Conservation (phyloP, 2,329 filamentous ascomycete genomes). For the Elsinoe fawcettii region DNA sequence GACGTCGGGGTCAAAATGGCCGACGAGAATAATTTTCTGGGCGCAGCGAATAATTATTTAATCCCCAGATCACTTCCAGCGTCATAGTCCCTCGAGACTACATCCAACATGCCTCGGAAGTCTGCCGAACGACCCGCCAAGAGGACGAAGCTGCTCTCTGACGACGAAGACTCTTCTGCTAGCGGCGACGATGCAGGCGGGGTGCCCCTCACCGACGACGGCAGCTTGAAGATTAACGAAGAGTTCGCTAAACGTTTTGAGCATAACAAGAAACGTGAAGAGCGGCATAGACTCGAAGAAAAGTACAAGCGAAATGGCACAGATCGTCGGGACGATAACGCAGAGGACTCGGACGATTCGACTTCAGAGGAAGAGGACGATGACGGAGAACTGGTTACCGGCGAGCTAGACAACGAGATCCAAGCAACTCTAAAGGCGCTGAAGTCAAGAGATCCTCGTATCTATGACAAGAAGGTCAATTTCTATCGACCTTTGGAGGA, state of each 20-base stretch:
- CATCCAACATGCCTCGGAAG: slow-evolving; percentile 1
- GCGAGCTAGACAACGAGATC: slow-evolving; percentile 78
- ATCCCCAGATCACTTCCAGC: background rate
- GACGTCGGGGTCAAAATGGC: background rate
- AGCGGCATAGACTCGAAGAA: slow-evolving; percentile 73
- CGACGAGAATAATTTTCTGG: background rate
- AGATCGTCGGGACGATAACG: slow-evolving; percentile 36
- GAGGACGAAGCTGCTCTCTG: slow-evolving; percentile 28
- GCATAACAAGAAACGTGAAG: slow-evolving; percentile 94
- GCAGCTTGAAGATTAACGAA: slow-evolving; percentile 69
- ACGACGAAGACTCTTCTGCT: slow-evolving; percentile 20
- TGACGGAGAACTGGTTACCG: slow-evolving; percentile 76
- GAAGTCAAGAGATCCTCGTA: slow-evolving; percentile 77
- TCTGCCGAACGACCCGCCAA: slow-evolving; percentile 23
- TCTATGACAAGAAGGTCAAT: slow-evolving; percentile 71
- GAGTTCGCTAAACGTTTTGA: slow-evolving; percentile 87
- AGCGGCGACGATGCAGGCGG: slow-evolving; percentile 22
- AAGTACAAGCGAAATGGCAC: slow-evolving; percentile 57
- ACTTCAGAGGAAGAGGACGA: slow-evolving; percentile 81
- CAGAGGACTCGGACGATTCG: slow-evolving; percentile 53
- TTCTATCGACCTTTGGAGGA: slow-evolving; percentile 67
- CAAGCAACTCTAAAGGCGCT: slow-evolving; percentile 81
- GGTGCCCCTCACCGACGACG: slow-evolving; percentile 20
- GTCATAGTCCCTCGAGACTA: background rate
- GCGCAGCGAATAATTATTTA: background rate